A percentile compares a stretch with the other conserved stretches of the same genome.
Evolutionary conservation across 345 rosid genomes (phyloP).

Genomic region (Eucalyptus tenuipes): DNA sequence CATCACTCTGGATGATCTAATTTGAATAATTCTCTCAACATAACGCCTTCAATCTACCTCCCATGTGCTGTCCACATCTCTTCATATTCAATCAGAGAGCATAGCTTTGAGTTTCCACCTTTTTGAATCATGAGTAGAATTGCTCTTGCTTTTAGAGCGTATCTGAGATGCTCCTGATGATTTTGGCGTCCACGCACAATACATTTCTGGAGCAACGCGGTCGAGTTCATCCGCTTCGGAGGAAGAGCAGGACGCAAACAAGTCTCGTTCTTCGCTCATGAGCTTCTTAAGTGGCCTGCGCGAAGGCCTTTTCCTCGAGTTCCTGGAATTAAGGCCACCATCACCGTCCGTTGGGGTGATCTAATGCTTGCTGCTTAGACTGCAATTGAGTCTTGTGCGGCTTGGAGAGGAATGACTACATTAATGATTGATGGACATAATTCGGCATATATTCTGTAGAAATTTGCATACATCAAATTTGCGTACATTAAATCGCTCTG

Average conservation of each 20-base stretch:
- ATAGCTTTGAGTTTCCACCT: slow-evolving; percentile 62
- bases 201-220: slow-evolving; percentile 29
- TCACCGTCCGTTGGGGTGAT: not conserved
- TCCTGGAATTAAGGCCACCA: not conserved
- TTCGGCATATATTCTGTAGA: too few species aligned
- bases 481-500: fast-evolving
- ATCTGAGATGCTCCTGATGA: not conserved
- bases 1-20: not conserved
- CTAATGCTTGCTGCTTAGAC: too few species aligned
- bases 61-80: not conserved
- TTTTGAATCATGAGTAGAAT: slow-evolving; percentile 25
- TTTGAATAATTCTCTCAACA: not conserved
- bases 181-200: slow-evolving; percentile 72
- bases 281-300: slow-evolving; percentile 37
- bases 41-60: not conserved
- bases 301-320: not conserved
- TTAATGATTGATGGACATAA: too few species aligned
- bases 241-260: slow-evolving; percentile 25
- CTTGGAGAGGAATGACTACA: too few species aligned
- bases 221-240: slow-evolving; percentile 52
- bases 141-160: not conserved
- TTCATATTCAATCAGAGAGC: not conserved
- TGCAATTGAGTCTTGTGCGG: too few species aligned
- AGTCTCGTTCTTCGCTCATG: slow-evolving; percentile 44
- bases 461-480: too few species aligned